Percentiles rank a stretch among this genome's conserved stretches.
Evolutionary conservation across 1,284 basidiomycete genomes (phyloP).

Genomic region (Afroboletus lepidellus): DNA sequence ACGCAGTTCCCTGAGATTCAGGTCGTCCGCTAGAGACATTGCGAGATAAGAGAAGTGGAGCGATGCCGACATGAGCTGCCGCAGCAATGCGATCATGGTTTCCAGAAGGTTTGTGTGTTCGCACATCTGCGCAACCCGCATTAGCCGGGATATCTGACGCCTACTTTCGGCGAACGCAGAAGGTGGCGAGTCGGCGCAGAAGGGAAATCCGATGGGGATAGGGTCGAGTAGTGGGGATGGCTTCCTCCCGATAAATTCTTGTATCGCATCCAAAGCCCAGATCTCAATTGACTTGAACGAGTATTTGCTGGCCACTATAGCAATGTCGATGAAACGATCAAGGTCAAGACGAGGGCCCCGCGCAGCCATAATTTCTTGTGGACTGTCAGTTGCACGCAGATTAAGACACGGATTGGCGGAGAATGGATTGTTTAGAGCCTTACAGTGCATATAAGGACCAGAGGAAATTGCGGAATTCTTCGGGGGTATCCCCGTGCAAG

Average conservation of each 20-base stretch:
- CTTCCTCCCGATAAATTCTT: conserved; percentile 57
- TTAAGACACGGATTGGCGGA: conserved; percentile 3
- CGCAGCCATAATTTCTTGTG: conserved; percentile 51
- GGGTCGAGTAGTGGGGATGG: conserved; percentile 51
- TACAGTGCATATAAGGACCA: conserved; percentile 61
- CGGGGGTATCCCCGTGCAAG: conserved; percentile 54
- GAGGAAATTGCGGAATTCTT: conserved; percentile 63
- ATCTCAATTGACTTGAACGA: conserved; percentile 66
- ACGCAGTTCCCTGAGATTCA: conserved; percentile 52
- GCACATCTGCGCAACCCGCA: conserved; percentile 64
- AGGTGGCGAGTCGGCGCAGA: conserved; percentile 26
- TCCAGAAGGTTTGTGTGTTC: conserved; percentile 53
- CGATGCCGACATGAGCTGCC: conserved; percentile 55
- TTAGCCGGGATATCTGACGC: conserved; percentile 52
- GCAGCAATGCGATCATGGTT: conserved; percentile 56
- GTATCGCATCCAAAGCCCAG: conserved; percentile 66
- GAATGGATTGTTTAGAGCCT: conserved; percentile 28
- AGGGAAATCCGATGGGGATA: conserved; percentile 37
- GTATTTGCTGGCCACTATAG: conserved; percentile 63
- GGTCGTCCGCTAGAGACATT: conserved; percentile 66
- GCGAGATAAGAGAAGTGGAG: conserved; percentile 65
- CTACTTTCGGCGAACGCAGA: conserved; percentile 36
- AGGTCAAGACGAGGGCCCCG: conserved; percentile 49
- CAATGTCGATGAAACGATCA: conserved; percentile 57
- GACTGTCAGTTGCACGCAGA: conserved; percentile 37